These are phyloP conservation scores for Nicotiana obtusifolia DNA, from an alignment of 257 asterid genomes.

Conservation along the genomic window DNA sequence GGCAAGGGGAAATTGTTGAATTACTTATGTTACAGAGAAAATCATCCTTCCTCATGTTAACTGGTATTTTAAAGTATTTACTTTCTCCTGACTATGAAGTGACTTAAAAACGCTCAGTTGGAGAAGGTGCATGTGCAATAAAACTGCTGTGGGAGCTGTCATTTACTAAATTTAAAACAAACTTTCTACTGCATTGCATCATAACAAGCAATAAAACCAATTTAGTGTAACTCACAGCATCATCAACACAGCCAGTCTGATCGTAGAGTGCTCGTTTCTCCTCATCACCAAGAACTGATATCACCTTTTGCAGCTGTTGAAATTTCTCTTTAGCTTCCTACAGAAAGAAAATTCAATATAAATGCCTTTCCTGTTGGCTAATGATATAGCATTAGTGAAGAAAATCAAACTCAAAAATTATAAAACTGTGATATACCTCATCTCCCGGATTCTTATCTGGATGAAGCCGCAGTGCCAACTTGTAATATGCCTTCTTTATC, in stretches of 20 bases:
- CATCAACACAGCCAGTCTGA: conserved; percentile 91
- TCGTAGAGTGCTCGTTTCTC: conserved; percentile 89
- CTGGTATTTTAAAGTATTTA: not conserved
- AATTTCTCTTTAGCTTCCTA: conserved; percentile 92
- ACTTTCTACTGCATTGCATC: not conserved
- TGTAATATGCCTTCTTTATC: conserved; percentile 74
- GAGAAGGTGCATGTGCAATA: not conserved
- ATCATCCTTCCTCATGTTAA: not conserved
- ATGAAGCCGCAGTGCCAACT: conserved; percentile 75
- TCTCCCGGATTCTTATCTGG: conserved; percentile 89
- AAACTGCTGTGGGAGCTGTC: not conserved
- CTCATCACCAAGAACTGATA: conserved; percentile 77
- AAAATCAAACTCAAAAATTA: too few relatives aligned
- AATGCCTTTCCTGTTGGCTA: not conserved
- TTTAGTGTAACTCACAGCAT: conserved; percentile 59
- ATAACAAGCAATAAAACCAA: not conserved
- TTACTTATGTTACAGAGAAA: not conserved
- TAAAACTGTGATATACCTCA: conserved; percentile 37
- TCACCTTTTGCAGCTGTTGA: conserved; percentile 89
- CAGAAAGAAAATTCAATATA: conserved; percentile 3
- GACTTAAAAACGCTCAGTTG: not conserved
- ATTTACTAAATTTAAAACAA: not conserved
- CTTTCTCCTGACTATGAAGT: too few relatives aligned
- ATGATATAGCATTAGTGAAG: not conserved
- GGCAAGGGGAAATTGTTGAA: not conserved